A percentile compares a stretch with the other conserved stretches of the same genome.
Evolutionary conservation across 257 asterid genomes (phyloP).

Genomic region (Petunia axillaris): DNA sequence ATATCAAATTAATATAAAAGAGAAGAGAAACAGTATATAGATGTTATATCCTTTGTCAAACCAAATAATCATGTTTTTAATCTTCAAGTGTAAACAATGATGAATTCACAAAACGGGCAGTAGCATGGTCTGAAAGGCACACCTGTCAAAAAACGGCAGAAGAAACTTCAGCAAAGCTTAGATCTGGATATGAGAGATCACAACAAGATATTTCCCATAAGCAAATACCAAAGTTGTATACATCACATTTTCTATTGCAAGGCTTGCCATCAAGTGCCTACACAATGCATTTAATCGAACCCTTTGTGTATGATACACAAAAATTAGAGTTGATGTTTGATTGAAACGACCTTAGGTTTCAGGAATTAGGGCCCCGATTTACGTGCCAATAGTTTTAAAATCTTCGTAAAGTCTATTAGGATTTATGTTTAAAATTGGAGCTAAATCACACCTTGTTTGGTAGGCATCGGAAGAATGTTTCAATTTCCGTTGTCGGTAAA

Average conservation of each 20-base stretch:
- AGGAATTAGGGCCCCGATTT: too few relatives aligned
- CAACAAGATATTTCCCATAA: conserved; percentile 95
- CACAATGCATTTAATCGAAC: conserved; percentile 8
- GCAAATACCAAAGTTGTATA: conserved; percentile 90
- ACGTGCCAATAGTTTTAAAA: too few relatives aligned
- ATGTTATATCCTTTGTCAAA: neutral
- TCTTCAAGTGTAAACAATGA: neutral
- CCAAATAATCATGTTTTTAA: neutral
- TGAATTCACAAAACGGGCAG: neutral
- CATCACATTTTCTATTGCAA: conserved; percentile 91
- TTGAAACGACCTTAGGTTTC: too few relatives aligned
- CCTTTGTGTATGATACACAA: neutral
- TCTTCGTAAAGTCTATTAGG: too few relatives aligned
- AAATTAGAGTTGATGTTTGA: neutral
- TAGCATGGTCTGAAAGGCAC: neutral
- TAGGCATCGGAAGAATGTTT: too few relatives aligned
- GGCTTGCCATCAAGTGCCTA: conserved; percentile 97
- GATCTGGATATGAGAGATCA: conserved; percentile 83
- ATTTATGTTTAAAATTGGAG: too few relatives aligned
- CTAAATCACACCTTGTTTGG: too few relatives aligned
- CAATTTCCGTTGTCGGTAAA: too few relatives aligned
- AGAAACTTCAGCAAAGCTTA: conserved; percentile 91
- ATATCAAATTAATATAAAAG: neutral
- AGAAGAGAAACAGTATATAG: neutral
- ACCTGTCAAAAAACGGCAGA: conserved; percentile 95